Evolutionary conservation across 371 early-diverging fungal species (phyloP).

Genomic region (Batkoa obscura): DNA sequence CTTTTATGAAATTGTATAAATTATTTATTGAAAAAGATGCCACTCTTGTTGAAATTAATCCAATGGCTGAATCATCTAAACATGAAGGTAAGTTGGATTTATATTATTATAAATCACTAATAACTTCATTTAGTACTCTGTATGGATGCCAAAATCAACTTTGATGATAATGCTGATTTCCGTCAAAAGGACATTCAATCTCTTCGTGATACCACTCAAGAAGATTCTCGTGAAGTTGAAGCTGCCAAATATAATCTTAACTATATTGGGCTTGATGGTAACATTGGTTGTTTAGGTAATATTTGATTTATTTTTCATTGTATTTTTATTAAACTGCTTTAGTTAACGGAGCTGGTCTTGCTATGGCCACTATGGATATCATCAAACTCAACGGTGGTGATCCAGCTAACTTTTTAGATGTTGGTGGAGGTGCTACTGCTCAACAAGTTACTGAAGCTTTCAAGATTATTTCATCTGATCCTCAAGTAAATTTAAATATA

Average conservation of each 20-base stretch:
- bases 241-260: slow-evolving; percentile 93
- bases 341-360: slow-evolving; percentile 97
- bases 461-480: slow-evolving; percentile 93
- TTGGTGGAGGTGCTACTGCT: slow-evolving; percentile 92
- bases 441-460: slow-evolving; percentile 95
- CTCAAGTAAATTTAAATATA: slow-evolving; percentile 25
- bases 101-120: neutral
- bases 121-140: slow-evolving; percentile 30
- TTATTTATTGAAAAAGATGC: slow-evolving; percentile 92
- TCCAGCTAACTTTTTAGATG: slow-evolving; percentile 99
- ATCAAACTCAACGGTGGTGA: slow-evolving; percentile 96
- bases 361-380: slow-evolving; percentile 99
- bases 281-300: slow-evolving; percentile 39
- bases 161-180: slow-evolving; percentile 97
- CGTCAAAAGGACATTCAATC: slow-evolving; percentile 79
- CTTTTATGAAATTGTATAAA: slow-evolving; percentile 81
- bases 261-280: slow-evolving; percentile 97
- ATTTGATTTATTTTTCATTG: neutral
- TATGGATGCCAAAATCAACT: slow-evolving; percentile 89
- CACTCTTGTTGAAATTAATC: slow-evolving; percentile 96
- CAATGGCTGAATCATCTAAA: slow-evolving; percentile 75
- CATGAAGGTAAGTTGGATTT: slow-evolving; percentile 41
- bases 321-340: neutral
- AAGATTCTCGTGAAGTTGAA: slow-evolving; percentile 92
- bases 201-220: slow-evolving; percentile 84